Percentiles rank a stretch among this genome's conserved stretches.
Conservation (phyloP, 495 filamentous ascomycete species). For the Neurospora sp. region DNA sequence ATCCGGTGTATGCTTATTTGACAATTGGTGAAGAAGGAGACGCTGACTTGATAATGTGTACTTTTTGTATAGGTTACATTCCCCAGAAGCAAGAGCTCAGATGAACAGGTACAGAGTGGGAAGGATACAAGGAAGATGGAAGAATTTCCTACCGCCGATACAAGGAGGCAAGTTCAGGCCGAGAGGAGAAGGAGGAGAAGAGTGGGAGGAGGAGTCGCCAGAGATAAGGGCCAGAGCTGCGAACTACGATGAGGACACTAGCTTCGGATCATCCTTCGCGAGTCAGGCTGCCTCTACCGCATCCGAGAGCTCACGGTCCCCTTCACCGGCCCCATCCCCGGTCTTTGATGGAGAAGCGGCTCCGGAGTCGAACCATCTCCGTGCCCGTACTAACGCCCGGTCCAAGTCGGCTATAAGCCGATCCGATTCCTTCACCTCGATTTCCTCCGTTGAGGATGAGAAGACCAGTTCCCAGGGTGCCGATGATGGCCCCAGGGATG, state of each 20-base stretch:
- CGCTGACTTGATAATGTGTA: neutral
- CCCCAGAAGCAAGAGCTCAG: conserved; percentile 57
- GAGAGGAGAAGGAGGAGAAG: conserved; percentile 25
- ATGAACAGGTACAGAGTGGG: conserved; percentile 85
- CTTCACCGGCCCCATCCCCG: conserved; percentile 43
- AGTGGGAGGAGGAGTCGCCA: conserved; percentile 30
- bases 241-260: neutral
- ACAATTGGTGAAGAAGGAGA: neutral
- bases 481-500: conserved; percentile 25
- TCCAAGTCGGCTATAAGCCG: conserved; percentile 9
- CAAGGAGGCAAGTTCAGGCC: conserved; percentile 79
- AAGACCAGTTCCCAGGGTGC: conserved; percentile 23
- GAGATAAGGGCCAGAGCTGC: conserved; percentile 22
- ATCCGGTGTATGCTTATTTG: neutral
- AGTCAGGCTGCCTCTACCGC: conserved; percentile 24
- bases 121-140: conserved; percentile 69
- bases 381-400: conserved; percentile 17
- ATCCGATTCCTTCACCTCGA: conserved; percentile 29
- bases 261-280: conserved; percentile 5
- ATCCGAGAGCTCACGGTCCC: conserved; percentile 31
- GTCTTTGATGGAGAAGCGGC: conserved; percentile 44
- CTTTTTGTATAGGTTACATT: conserved; percentile 59
- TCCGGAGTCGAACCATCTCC: conserved; percentile 17
- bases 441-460: conserved; percentile 34
- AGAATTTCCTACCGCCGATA: conserved; percentile 83